A percentile compares a stretch with the other conserved stretches of the same genome.
Evolutionary conservation across 2,329 filamentous ascomycete genomes (phyloP).

Genomic region (Hypomyces rosellus): DNA sequence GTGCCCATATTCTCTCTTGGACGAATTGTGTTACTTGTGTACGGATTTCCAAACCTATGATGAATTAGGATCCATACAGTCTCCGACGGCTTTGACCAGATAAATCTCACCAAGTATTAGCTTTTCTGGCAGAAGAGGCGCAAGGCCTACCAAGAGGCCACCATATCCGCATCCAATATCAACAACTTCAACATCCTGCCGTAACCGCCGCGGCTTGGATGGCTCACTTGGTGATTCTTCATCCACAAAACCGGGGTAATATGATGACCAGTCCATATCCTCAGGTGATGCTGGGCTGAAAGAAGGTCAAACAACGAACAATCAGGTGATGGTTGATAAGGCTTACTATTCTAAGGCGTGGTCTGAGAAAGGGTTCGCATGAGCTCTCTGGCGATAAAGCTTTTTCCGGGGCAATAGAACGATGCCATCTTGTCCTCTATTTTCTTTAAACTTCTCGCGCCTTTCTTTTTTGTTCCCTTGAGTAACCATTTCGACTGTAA

Average conservation of each 20-base stretch:
- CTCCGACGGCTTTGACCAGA: neutral
- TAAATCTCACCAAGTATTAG: conserved; percentile 65
- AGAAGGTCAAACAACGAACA: conserved; percentile 3
- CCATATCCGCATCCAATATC: conserved; percentile 98
- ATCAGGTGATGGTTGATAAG: conserved; percentile 3
- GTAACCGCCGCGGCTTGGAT: conserved; percentile 22
- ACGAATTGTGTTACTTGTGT: conserved; percentile 87
- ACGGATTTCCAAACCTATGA: conserved; percentile 81
- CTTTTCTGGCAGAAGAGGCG: conserved; percentile 72
- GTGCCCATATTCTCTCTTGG: conserved; percentile 74
- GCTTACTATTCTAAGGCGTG: conserved; percentile 78
- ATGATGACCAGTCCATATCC: conserved; percentile 84
- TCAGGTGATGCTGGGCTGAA: conserved; percentile 68
- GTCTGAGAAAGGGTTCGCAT: conserved; percentile 97
- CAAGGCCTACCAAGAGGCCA: conserved; percentile 78
- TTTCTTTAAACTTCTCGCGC: conserved; percentile 58
- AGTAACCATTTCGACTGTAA: conserved; percentile 19
- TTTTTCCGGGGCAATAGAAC: conserved; percentile 80
- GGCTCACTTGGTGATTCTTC: conserved; percentile 27
- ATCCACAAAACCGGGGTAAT: conserved; percentile 69
- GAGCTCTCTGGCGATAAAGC: conserved; percentile 92
- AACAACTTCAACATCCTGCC: conserved; percentile 76
- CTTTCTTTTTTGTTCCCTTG: conserved; percentile 52
- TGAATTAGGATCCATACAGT: conserved; percentile 11
- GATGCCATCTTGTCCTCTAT: conserved; percentile 44